Conservation (phyloP, 306 rosid genomes). For the Psophocarpus tetragonolobus region DNA sequence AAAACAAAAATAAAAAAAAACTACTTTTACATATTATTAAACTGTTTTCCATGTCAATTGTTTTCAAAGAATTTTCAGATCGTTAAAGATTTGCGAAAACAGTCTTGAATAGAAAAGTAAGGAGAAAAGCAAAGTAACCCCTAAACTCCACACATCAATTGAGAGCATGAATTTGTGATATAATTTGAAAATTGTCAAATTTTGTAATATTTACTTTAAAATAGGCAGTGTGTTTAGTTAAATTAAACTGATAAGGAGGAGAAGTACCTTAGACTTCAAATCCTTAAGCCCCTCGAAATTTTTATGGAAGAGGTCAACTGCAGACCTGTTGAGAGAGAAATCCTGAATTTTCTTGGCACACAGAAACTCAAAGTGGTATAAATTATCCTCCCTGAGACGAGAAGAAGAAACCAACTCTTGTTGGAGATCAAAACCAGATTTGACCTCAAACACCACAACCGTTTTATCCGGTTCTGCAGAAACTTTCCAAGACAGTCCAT, state of each 20-base stretch:
- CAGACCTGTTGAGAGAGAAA: conserved; percentile 44
- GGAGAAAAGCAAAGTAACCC: no score
- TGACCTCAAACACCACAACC: conserved; percentile 47
- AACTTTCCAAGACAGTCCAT: conserved; percentile 1
- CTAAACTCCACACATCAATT: not conserved
- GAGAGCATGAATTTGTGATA: not conserved
- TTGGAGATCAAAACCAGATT: not conserved
- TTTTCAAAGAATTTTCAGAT: not conserved
- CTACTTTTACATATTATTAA: no score
- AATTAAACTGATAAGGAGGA: not conserved
- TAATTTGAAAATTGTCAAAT: not conserved
- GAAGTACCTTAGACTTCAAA: conserved; percentile 43
- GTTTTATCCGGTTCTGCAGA: not conserved
- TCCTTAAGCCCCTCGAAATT: not conserved
- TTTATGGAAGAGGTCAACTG: conserved; percentile 29
- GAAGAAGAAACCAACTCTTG: conserved; percentile 29
- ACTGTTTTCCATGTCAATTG: no score
- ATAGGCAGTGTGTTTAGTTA: not conserved
- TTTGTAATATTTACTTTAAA: not conserved
- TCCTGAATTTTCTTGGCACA: not conserved
- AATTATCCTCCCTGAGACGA: not conserved
- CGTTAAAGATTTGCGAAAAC: not conserved
- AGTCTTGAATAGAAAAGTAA: not conserved
- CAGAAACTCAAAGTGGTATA: conserved; percentile 50
- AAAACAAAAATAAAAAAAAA: no score